These are phyloP conservation scores for Blastobotrys raffinosifermentans DNA, from an alignment of 1,139 yeast species.

Conservation along the genomic window DNA sequence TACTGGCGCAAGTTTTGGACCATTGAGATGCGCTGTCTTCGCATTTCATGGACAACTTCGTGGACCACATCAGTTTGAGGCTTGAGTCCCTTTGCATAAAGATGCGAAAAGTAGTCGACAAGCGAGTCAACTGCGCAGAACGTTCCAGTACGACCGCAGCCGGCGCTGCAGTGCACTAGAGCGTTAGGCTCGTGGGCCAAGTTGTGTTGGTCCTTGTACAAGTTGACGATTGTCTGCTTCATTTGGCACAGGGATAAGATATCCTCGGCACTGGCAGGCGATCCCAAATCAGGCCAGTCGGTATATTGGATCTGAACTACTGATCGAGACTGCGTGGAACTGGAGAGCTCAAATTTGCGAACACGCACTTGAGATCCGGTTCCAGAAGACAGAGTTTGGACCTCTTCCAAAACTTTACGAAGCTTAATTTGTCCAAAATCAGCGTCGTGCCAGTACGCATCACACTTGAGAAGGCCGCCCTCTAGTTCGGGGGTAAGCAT, in stretches of 20 bases:
- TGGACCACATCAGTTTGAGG: conserved; percentile 46
- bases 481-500: conserved; percentile 60
- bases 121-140: conserved; percentile 70
- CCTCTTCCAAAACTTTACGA: conserved; percentile 15
- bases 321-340: conserved; percentile 13
- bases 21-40: conserved; percentile 75
- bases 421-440: conserved; percentile 25
- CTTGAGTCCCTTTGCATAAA: conserved; percentile 4
- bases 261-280: conserved; percentile 50
- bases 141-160: conserved; percentile 90
- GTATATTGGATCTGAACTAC: conserved; percentile 66
- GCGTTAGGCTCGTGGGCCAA: conserved; percentile 32
- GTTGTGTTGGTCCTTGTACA: conserved; percentile 7
- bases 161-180: conserved; percentile 83
- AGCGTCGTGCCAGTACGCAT: conserved; percentile 47
- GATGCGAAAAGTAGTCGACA: conserved; percentile 37
- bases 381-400: conserved; percentile 8
- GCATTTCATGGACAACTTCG: conserved; percentile 50
- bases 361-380: conserved; percentile 17
- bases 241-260: conserved; percentile 47
- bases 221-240: conserved; percentile 33
- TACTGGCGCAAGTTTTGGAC: conserved; percentile 76
- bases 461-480: conserved; percentile 49
- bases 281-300: conserved; percentile 80
- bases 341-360: conserved; percentile 20